A percentile compares a stretch with the other conserved stretches of the same genome.
phyloP scores from a whole-genome alignment of 2,329 filamentous ascomycete species.

The Colletotrichum siamense region DNA sequence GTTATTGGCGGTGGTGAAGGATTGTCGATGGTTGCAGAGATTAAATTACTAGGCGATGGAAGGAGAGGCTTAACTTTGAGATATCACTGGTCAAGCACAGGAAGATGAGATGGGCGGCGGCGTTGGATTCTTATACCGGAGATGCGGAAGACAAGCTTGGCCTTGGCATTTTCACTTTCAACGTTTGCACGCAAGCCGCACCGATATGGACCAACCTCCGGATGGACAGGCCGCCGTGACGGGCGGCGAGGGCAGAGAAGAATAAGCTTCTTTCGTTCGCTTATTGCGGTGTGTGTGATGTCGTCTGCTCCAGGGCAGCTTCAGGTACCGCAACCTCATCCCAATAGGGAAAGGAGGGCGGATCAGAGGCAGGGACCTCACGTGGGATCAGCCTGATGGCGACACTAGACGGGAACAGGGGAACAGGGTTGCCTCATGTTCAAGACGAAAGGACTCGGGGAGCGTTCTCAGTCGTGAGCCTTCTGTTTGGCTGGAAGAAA shows the following conservation, averaged over 20 bases:
- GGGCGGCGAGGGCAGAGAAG: not conserved
- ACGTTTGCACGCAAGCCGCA: not conserved
- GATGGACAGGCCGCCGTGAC: not conserved
- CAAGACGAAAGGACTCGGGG: not conserved
- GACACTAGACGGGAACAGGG: not conserved
- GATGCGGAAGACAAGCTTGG: not conserved
- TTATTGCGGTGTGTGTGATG: not conserved
- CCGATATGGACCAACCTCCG: not conserved
- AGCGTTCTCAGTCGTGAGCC: not conserved
- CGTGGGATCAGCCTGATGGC: not conserved
- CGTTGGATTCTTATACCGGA: conserved; percentile 5
- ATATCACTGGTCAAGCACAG: not conserved
- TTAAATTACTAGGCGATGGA: not conserved
- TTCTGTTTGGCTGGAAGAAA: not conserved
- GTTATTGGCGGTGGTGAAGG: not conserved
- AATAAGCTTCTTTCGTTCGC: conserved; percentile 2
- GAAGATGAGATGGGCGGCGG: not conserved
- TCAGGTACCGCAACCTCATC: conserved; percentile 20
- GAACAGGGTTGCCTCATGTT: not conserved
- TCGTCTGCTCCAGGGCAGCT: conserved; percentile 1
- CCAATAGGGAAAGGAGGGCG: conserved; percentile 8
- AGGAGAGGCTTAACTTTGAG: not conserved
- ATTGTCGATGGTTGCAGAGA: not conserved
- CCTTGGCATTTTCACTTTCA: not conserved
- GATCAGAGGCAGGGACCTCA: not conserved